These are phyloP conservation scores for Claviceps arundinis DNA, from an alignment of 2,329 filamentous ascomycete genomes.

Conservation along the genomic window DNA sequence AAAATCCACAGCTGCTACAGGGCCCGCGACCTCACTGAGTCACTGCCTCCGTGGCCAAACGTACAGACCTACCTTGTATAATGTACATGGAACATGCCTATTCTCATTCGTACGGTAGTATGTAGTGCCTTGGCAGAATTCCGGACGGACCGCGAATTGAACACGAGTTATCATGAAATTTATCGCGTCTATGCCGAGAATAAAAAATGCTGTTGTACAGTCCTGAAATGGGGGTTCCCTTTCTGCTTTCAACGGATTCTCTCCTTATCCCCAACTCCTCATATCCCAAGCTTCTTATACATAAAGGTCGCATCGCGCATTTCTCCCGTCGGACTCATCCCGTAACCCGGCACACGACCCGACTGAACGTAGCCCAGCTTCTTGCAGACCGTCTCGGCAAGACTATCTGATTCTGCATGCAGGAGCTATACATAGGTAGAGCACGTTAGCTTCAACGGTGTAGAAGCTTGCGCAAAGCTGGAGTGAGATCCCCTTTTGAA, in stretches of 20 bases:
- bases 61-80: not conserved
- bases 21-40: too few relatives aligned
- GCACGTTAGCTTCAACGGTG: not conserved
- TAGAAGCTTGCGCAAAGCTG: too few relatives aligned
- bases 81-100: not conserved
- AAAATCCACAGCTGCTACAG: too few relatives aligned
- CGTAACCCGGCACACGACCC: slow-evolving; percentile 42
- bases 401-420: slow-evolving; percentile 37
- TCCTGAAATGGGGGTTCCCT: too few relatives aligned
- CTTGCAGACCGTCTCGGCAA: slow-evolving; percentile 39
- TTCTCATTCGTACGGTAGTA: not conserved
- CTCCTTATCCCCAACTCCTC: not conserved
- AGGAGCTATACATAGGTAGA: slow-evolving; percentile 25
- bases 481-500: too few relatives aligned
- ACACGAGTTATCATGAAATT: too few relatives aligned
- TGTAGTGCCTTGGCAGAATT: too few relatives aligned
- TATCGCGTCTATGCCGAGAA: too few relatives aligned
- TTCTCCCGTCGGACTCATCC: slow-evolving; percentile 33
- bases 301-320: slow-evolving; percentile 41
- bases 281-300: slow-evolving; percentile 38
- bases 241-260: too few relatives aligned
- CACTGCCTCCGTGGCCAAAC: not conserved
- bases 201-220: too few relatives aligned
- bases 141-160: too few relatives aligned
- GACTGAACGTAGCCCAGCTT: slow-evolving; percentile 43